phyloP scores from a whole-genome alignment of 495 filamentous ascomycete genomes.

The Annulohypoxylon nitens region DNA sequence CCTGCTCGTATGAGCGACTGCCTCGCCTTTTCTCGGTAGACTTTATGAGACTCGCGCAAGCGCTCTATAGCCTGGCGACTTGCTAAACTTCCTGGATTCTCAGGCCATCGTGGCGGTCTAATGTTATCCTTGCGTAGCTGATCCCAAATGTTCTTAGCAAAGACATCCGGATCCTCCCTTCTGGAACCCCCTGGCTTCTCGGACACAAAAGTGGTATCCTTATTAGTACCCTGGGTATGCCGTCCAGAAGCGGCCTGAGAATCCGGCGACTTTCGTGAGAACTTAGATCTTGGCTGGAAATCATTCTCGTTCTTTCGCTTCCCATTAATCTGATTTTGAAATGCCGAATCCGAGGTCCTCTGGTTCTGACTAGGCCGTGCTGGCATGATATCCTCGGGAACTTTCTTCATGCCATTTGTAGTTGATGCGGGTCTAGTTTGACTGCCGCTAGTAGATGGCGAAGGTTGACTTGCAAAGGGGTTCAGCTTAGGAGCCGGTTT shows the following conservation, averaged over 20 bases:
- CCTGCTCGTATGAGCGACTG: slow-evolving; percentile 77
- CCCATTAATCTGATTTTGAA: slow-evolving; percentile 20
- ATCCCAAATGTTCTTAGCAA: slow-evolving; percentile 56
- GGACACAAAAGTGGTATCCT: neutral
- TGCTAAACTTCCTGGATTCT: slow-evolving; percentile 55
- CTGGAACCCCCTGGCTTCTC: slow-evolving; percentile 7
- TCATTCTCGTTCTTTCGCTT: slow-evolving; percentile 32
- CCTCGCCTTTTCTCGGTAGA: slow-evolving; percentile 76
- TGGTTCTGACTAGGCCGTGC: slow-evolving; percentile 42
- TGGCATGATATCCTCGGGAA: slow-evolving; percentile 42
- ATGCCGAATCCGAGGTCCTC: neutral
- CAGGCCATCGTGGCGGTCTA: slow-evolving; percentile 60
- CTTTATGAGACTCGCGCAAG: slow-evolving; percentile 65
- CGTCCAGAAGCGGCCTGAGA: slow-evolving; percentile 12
- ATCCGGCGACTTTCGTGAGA: slow-evolving; percentile 23
- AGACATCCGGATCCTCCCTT: slow-evolving; percentile 45
- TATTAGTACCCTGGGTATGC: neutral
- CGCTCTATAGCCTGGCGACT: slow-evolving; percentile 59
- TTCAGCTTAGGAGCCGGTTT: neutral
- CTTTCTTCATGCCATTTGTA: slow-evolving; percentile 10
- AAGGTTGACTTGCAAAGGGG: slow-evolving; percentile 2
- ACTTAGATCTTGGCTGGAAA: slow-evolving; percentile 25
- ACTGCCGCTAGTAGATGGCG: slow-evolving; percentile 4
- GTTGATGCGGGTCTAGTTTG: neutral
- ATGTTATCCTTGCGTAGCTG: slow-evolving; percentile 60